Percentiles rank a stretch among this genome's conserved stretches.
These are phyloP conservation scores for Penicillium canariense DNA, from an alignment of 495 filamentous ascomycete genomes.

Conservation along the genomic window DNA sequence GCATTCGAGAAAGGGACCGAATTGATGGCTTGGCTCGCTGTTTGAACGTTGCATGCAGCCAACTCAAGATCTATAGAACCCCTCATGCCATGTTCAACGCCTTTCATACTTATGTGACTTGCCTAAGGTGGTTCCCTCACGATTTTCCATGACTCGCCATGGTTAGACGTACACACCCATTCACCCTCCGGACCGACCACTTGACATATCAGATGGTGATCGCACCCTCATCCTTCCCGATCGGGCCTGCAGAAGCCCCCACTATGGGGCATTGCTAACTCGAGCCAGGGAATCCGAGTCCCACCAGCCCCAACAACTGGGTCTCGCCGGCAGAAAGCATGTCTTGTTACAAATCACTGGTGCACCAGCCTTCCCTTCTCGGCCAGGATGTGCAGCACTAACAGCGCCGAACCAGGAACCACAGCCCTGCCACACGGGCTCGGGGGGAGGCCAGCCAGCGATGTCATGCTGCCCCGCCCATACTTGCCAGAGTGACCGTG, in stretches of 20 bases:
- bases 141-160: background rate
- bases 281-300: background rate
- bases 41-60: background rate
- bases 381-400: conserved; percentile 17
- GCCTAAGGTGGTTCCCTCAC: no score
- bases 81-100: background rate
- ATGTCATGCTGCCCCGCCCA: background rate
- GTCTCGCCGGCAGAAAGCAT: background rate
- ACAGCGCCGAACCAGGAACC: conserved; percentile 3
- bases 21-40: background rate
- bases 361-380: conserved; percentile 13
- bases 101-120: no score
- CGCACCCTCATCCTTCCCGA: conserved; percentile 13
- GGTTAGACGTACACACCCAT: no score
- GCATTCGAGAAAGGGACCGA: background rate
- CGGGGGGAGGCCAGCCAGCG: background rate
- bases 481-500: no score
- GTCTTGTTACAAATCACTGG: conserved; percentile 9
- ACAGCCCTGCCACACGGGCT: background rate
- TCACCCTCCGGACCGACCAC: background rate
- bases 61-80: background rate
- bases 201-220: conserved; percentile 14
- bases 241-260: conserved; percentile 6
- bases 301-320: background rate
- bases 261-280: background rate